Evolutionary conservation across 1,284 basidiomycete genomes (phyloP), one percentile per base, ranked within the genome.

Genomic region (Trichosporon coremiiforme): DNA sequence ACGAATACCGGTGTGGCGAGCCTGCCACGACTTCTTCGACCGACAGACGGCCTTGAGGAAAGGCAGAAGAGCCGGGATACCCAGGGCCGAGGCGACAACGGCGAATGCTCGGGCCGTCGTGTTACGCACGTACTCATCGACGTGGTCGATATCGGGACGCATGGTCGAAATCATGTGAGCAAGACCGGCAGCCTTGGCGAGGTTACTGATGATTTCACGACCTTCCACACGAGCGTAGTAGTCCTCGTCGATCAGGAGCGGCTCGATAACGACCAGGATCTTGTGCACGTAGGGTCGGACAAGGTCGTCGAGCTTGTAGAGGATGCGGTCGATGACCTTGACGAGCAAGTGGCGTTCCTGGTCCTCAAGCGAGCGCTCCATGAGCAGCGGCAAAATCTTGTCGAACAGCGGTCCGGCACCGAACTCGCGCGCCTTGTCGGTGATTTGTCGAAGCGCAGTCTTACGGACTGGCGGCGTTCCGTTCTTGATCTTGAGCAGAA

Each of bases 81-180:
- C 95, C 69, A 99, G 90, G 0, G 97, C 97, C 0, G 95, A 98
- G 4, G 97, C 96, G 68, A 99, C 97, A 70, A 99, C 97, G 29
- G 96, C 97, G 87, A 99, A 99, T 2, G 97, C 97, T 75, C 97
- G 91, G 45, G 97, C 96, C 9, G 97, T 99, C 41, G 97, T 99
- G 84, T 99, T 99, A 72, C 97, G 93, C 29, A 99, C 96, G 77
- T 99, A 99, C 84, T 99, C 97, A 83, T 99, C 97, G 55, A 96
- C 95, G 79, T 99, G 96, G 84, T 99, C 96, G 76, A 99, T 99
- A 87, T 99, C 96, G 2, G 97, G 97, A 77, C 96, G 91, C 96
- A 99, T 99, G 22, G 96, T 99, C 45, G 96, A 99, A 78, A 99
- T 99, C 97, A 99, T 99, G 84, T 99, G 97, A 2, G 96, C 97